Evolutionary conservation across 1,139 yeast species (phyloP).

Genomic region (Yamadazyma sp.): DNA sequence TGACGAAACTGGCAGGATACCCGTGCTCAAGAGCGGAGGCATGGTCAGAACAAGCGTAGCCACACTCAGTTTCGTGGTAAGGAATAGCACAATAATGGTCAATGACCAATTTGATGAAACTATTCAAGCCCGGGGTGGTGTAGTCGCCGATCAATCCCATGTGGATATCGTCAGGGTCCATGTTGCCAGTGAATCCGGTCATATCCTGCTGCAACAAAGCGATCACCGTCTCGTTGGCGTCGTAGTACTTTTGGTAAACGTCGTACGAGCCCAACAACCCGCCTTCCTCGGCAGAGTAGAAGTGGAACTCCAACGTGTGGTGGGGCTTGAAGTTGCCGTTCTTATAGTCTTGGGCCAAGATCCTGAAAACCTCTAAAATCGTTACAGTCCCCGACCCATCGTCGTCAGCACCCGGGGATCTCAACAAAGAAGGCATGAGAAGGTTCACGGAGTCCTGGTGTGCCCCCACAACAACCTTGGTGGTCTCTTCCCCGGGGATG

Average conservation of each 20-base stretch:
- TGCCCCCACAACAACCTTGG: conserved; percentile 74
- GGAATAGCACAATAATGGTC: conserved; percentile 64
- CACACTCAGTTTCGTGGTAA: conserved; percentile 75
- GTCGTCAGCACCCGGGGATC: conserved; percentile 96
- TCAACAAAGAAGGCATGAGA: conserved; percentile 63
- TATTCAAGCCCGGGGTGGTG: conserved; percentile 58
- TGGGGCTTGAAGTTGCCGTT: conserved; percentile 50
- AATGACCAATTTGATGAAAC: conserved; percentile 62
- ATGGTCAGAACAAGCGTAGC: conserved; percentile 93
- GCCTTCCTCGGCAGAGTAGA: conserved; percentile 94
- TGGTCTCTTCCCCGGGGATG: conserved; percentile 38
- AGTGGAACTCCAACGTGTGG: conserved; percentile 87
- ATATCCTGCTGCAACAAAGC: conserved; percentile 94
- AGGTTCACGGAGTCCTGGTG: conserved; percentile 87
- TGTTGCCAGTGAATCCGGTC: conserved; percentile 78
- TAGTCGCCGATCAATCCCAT: conserved; percentile 81
- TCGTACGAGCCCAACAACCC: conserved; percentile 88
- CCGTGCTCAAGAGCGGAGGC: conserved; percentile 83
- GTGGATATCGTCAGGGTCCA: conserved; percentile 57
- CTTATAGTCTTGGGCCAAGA: conserved; percentile 43
- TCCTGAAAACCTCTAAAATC: conserved; percentile 69
- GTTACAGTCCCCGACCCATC: conserved; percentile 90
- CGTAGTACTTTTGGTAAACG: conserved; percentile 59
- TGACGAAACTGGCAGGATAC: conserved; percentile 77
- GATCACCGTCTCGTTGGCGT: conserved; percentile 51